Percentiles rank a stretch among this genome's conserved stretches.
These are phyloP conservation scores for Entomortierella beljakovae DNA, from an alignment of 192 early-diverging fungal species.

Conservation along the genomic window DNA sequence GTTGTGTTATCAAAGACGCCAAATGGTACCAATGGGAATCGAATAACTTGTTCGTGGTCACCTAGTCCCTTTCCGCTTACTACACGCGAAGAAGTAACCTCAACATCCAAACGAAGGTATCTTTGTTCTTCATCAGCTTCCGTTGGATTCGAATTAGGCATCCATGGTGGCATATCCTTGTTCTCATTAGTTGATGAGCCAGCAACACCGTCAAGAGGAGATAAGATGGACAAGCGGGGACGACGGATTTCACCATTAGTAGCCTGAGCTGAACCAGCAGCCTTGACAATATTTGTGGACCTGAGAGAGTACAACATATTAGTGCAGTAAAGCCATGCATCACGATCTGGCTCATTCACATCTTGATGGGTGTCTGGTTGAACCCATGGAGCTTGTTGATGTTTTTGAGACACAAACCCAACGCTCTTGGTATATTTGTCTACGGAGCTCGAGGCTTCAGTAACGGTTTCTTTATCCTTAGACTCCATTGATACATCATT, in stretches of 20 bases:
- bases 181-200: slow-evolving; percentile 22
- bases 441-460: background rate
- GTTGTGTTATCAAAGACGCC: slow-evolving; percentile 51
- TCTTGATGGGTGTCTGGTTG: slow-evolving; percentile 8
- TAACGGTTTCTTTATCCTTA: slow-evolving; percentile 15
- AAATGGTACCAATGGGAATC: slow-evolving; percentile 43
- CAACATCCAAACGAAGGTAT: slow-evolving; percentile 79
- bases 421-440: slow-evolving; percentile 36
- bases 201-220: slow-evolving; percentile 40
- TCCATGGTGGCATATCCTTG: slow-evolving; percentile 38
- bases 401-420: slow-evolving; percentile 47
- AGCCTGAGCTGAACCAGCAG: slow-evolving; percentile 37
- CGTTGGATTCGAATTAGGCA: slow-evolving; percentile 50
- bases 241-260: slow-evolving; percentile 40
- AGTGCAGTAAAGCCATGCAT: slow-evolving; percentile 40
- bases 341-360: slow-evolving; percentile 39
- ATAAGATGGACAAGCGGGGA: slow-evolving; percentile 50
- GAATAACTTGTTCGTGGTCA: slow-evolving; percentile 45
- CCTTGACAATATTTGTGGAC: slow-evolving; percentile 37
- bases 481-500: background rate
- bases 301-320: slow-evolving; percentile 47
- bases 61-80: slow-evolving; percentile 53
- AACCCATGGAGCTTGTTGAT: slow-evolving; percentile 9
- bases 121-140: slow-evolving; percentile 47
- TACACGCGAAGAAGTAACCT: slow-evolving; percentile 72